Evolutionary conservation across 1,139 yeast genomes (phyloP).

Genomic region (Scheffersomyces titani): DNA sequence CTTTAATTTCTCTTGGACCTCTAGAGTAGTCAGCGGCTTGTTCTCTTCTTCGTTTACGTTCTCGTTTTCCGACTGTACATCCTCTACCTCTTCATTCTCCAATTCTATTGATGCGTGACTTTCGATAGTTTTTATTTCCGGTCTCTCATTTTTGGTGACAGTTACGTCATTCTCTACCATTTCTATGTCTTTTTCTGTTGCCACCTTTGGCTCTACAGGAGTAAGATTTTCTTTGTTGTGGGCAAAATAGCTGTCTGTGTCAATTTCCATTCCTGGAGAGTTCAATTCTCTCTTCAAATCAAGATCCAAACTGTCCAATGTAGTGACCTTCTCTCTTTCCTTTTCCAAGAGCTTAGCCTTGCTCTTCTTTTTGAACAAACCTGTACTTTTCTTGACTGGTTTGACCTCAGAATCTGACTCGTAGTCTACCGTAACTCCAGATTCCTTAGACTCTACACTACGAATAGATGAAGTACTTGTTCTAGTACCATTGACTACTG

Average conservation of each 20-base stretch:
- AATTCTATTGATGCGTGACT: conserved; percentile 1
- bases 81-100: conserved; percentile 8
- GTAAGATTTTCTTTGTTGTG: conserved; percentile 1
- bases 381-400: conserved; percentile 15
- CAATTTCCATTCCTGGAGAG: background rate
- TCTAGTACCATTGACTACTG: background rate
- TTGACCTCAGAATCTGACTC: conserved; percentile 29
- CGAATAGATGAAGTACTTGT: background rate
- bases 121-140: conserved; percentile 1
- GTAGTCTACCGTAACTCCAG: conserved; percentile 30
- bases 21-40: conserved; percentile 40
- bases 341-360: conserved; percentile 12
- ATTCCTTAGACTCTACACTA: conserved; percentile 11
- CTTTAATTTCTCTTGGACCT: conserved; percentile 48
- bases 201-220: conserved; percentile 8
- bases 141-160: conserved; percentile 10
- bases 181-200: conserved; percentile 7
- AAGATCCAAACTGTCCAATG: background rate
- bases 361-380: conserved; percentile 29
- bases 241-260: background rate
- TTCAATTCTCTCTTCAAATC: background rate
- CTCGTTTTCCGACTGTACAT: conserved; percentile 5
- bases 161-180: conserved; percentile 5
- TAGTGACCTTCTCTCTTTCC: conserved; percentile 6
- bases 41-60: conserved; percentile 11